These are phyloP conservation scores for Peniophora sp. DNA, from an alignment of 1,284 basidiomycete genomes.

Conservation along the genomic window DNA sequence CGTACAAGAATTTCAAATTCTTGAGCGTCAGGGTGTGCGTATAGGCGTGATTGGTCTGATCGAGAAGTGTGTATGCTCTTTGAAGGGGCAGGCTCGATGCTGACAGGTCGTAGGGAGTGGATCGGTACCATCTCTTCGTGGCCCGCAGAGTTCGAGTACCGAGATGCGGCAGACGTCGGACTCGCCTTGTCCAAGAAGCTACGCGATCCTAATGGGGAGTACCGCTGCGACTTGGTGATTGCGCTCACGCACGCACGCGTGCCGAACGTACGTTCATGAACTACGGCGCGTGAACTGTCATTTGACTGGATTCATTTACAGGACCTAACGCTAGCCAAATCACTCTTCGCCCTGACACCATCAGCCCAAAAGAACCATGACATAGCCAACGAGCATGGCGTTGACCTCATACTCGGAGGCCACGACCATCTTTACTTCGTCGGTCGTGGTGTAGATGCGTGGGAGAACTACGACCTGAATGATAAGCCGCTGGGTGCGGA, in stretches of 20 bases:
- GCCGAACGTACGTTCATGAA: constrained; percentile 42
- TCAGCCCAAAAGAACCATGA: constrained; percentile 36
- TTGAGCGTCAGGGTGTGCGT: constrained; percentile 60
- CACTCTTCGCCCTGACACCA: constrained; percentile 53
- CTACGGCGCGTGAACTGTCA: constrained; percentile 19
- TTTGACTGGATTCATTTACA: constrained; percentile 25
- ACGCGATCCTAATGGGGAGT: constrained; percentile 61
- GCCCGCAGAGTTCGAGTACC: constrained; percentile 67
- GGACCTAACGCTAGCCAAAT: constrained; percentile 65
- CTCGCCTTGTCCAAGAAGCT: constrained; percentile 61
- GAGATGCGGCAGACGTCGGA: constrained; percentile 60
- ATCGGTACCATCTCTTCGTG: constrained; percentile 80
- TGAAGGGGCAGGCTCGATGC: not conserved
- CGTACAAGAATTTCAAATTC: constrained; percentile 51
- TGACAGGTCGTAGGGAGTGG: constrained; percentile 54
- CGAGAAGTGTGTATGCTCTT: constrained; percentile 51
- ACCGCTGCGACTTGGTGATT: constrained; percentile 73
- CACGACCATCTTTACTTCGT: constrained; percentile 89
- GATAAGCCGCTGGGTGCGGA: constrained; percentile 63
- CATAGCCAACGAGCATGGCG: constrained; percentile 59
- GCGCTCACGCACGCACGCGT: constrained; percentile 78
- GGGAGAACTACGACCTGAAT: constrained; percentile 63
- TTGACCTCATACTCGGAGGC: constrained; percentile 82
- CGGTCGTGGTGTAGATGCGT: constrained; percentile 65
- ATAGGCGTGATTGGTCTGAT: constrained; percentile 81